Evolutionary conservation across 495 filamentous ascomycete species (phyloP), one percentile per base, ranked within the genome.

Genomic region (Hyphodiscus hymeniophilus): DNA sequence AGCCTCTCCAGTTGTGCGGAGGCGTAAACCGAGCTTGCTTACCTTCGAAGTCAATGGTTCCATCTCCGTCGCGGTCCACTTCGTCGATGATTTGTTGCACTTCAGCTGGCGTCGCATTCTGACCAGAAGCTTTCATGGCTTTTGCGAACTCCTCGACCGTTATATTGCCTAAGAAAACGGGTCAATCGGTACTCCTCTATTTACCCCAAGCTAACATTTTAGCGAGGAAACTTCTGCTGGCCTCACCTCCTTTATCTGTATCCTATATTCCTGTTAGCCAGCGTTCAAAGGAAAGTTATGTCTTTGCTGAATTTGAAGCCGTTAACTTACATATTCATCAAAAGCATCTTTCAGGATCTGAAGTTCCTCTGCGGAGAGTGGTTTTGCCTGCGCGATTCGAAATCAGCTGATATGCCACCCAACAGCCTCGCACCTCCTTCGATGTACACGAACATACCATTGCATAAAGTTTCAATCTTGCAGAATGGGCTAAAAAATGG

Each of bases 21-120:
- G n/a, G n/a, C n/a, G n/a, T n/a, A n/a, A n/a, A n/a, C n/a, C n/a
- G n/a, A n/a, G n/a, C n/a, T n/a, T n/a, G 7, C 50, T 23, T 56
- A 66, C 63, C 61, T 45, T 66, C 60, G 38, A 66, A 66, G 34
- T 61, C 61, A 41, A 66, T 64, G 0, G 58, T 59, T 48, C 63
- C 63, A 45, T 66, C 62, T 3, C 62, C 62, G 42, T 66, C 59
- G 1, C 61, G 53, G 44, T 66, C 62, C 1, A 66, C 63, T 26
- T 66, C 63, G 32, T 56, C 54, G 17, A 66, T 54, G 30, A 66
- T 66, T 43, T 66, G 52, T 23, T 53, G 45, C 11, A 66, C 54
- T 38, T 64, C 63, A 0, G 24, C 62, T 36, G 58, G 16, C 2
- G 51, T 56, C 12, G 60, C 59, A 17, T 55, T 43, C 35, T 63